A percentile compares a stretch with the other conserved stretches of the same genome.
Evolutionary conservation across 306 rosid genomes (phyloP).

Genomic region (Alnus glutinosa): DNA sequence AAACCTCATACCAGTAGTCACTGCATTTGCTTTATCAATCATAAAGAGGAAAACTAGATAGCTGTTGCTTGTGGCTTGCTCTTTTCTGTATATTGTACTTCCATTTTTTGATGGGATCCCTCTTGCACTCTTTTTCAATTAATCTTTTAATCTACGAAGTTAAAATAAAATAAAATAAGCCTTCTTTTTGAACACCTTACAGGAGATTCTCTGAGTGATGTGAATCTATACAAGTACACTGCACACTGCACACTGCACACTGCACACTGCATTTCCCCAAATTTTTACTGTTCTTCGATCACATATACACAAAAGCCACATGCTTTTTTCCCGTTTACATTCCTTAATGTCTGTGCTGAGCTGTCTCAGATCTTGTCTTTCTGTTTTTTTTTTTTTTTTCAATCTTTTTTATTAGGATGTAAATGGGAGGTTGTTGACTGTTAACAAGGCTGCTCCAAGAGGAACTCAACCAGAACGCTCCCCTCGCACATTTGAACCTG

Average conservation of each 20-base stretch:
- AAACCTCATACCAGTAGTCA: not conserved
- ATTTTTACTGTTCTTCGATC: conserved; percentile 2
- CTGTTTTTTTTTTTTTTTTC: not conserved
- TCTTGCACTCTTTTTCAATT: not conserved
- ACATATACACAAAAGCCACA: not conserved
- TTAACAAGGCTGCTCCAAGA: conserved; percentile 89
- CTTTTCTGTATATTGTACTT: not conserved
- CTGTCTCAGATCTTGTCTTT: conserved; percentile 7
- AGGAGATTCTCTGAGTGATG: not conserved
- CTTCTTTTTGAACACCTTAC: not conserved
- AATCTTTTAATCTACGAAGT: not conserved
- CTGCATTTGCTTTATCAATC: not conserved
- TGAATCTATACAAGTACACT: not conserved
- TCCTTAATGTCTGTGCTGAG: not conserved
- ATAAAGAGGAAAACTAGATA: not conserved
- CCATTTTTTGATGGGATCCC: not conserved
- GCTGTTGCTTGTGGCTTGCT: not conserved
- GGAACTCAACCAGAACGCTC: conserved; percentile 66
- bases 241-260: not conserved
- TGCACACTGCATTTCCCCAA: not conserved
- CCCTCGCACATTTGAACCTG: conserved; percentile 45
- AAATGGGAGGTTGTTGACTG: conserved; percentile 75
- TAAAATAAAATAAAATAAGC: no score
- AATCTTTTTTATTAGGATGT: conserved; percentile 48
- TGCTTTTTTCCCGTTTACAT: not conserved